These are phyloP conservation scores for Ascochyta fabae DNA, from an alignment of 2,329 filamentous ascomycete genomes.

Conservation along the genomic window DNA sequence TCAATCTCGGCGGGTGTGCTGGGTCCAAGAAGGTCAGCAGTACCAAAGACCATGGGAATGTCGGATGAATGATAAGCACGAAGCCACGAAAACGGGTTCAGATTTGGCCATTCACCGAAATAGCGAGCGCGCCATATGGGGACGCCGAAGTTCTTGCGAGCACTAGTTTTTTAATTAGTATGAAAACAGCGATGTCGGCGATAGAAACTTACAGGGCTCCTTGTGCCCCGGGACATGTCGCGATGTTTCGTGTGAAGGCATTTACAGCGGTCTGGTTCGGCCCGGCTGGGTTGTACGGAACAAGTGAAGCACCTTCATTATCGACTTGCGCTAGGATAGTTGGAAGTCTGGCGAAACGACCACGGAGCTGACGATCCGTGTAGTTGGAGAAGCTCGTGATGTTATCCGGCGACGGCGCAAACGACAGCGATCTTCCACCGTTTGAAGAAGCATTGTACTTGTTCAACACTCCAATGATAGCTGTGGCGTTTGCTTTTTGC, in stretches of 20 bases:
- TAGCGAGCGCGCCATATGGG: conserved; percentile 28
- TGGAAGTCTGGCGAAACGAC: conserved; percentile 26
- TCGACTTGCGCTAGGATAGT: conserved; percentile 23
- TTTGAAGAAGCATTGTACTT: conserved; percentile 34
- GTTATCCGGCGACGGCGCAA: conserved; percentile 32
- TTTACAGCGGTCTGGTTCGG: conserved; percentile 31
- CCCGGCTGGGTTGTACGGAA: conserved; percentile 17
- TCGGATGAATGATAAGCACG: conserved; percentile 34
- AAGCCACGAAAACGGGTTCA: conserved; percentile 28
- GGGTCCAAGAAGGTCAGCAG: conserved; percentile 22
- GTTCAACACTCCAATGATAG: conserved; percentile 42
- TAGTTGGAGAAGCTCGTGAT: conserved; percentile 33
- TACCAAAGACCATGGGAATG: conserved; percentile 36
- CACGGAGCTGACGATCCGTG: conserved; percentile 26
- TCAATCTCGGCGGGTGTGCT: conserved; percentile 31
- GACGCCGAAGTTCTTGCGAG: conserved; percentile 21
- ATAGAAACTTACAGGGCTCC: conserved; percentile 19
- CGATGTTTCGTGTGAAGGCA: conserved; percentile 24
- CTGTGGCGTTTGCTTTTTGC: conserved; percentile 35
- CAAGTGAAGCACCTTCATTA: conserved; percentile 25
- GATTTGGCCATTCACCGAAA: conserved; percentile 28
- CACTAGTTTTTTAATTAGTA: conserved; percentile 10
- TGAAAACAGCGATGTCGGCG: neutral
- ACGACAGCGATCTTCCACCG: conserved; percentile 28
- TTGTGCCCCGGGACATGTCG: conserved; percentile 22